Percentiles rank a stretch among this genome's conserved stretches.
Evolutionary conservation across 805 yeast genomes (phyloP).

Genomic region (Citeromyces nyonsensis): DNA sequence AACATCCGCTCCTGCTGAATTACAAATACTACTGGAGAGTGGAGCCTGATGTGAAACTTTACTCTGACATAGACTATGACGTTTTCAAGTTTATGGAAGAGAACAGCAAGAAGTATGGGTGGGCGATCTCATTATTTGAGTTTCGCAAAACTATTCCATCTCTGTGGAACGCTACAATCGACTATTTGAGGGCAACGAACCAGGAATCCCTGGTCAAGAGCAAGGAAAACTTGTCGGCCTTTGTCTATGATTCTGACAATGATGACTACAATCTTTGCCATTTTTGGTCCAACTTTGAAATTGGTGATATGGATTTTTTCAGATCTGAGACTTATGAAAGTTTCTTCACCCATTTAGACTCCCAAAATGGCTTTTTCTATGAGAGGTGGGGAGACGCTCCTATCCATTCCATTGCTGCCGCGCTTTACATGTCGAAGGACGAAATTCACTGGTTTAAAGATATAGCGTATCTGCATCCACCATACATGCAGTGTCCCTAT

Average conservation of each 20-base stretch:
- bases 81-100: constrained; percentile 43
- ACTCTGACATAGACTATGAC: constrained; percentile 50
- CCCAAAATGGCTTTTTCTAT: constrained; percentile 65
- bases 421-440: constrained; percentile 13
- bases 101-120: constrained; percentile 47
- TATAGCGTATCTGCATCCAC: constrained; percentile 17
- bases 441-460: constrained; percentile 15
- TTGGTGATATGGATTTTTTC: constrained; percentile 55
- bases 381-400: constrained; percentile 87
- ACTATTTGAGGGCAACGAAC: not conserved
- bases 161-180: constrained; percentile 3
- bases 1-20: constrained; percentile 37
- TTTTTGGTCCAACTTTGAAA: constrained; percentile 71
- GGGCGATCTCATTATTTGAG: constrained; percentile 52
- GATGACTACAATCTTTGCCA: constrained; percentile 52
- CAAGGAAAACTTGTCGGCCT: constrained; percentile 1
- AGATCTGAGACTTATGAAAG: constrained; percentile 37
- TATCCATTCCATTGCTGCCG: constrained; percentile 27
- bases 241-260: constrained; percentile 1
- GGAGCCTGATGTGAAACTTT: constrained; percentile 49
- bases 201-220: not conserved
- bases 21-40: constrained; percentile 67
- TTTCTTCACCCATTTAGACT: constrained; percentile 49
- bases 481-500: constrained; percentile 17
- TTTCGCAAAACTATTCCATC: constrained; percentile 43